These are phyloP conservation scores for Emmonsia crescens DNA, from an alignment of 2,329 filamentous ascomycete species.

Conservation along the genomic window DNA sequence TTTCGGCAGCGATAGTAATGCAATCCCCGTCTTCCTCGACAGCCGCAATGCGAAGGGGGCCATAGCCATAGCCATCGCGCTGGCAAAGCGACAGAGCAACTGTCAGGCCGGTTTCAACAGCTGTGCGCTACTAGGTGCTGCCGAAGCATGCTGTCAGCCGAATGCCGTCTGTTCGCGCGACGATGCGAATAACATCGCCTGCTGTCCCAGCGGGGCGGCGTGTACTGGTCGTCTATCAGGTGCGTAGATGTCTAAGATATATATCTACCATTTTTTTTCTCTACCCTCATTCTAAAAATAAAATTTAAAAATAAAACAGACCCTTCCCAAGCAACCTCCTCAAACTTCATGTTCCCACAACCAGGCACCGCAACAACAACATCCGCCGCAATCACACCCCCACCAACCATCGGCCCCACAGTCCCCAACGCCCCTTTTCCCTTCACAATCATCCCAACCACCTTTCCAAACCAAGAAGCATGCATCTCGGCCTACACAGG, in stretches of 20 bases:
- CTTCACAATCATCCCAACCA: slow-evolving; percentile 44
- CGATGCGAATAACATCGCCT: slow-evolving; percentile 47
- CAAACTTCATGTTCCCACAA: slow-evolving; percentile 25
- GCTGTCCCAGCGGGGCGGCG: slow-evolving; percentile 47
- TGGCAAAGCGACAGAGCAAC: slow-evolving; percentile 19
- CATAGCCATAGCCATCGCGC: neutral
- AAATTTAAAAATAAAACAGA: slow-evolving; percentile 11
- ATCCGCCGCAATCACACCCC: slow-evolving; percentile 1
- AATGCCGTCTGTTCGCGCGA: slow-evolving; percentile 47
- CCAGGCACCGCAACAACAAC: slow-evolving; percentile 24
- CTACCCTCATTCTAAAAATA: neutral
- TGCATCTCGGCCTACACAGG: slow-evolving; percentile 45
- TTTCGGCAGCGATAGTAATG: slow-evolving; percentile 3
- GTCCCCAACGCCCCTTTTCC: slow-evolving; percentile 41
- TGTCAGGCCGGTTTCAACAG: slow-evolving; percentile 44
- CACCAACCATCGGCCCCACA: slow-evolving; percentile 29
- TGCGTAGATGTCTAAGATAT: slow-evolving; percentile 3
- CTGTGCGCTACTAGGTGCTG: slow-evolving; percentile 43
- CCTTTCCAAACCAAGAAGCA: slow-evolving; percentile 40
- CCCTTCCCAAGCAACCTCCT: slow-evolving; percentile 14
- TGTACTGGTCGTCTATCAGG: slow-evolving; percentile 47
- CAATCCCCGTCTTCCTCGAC: slow-evolving; percentile 1
- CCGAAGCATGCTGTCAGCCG: slow-evolving; percentile 45
- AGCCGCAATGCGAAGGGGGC: slow-evolving; percentile 5
- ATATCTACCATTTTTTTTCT: neutral